phyloP scores from a whole-genome alignment of 352 stramenopile genomes.

The Globisporangium apiculatum region DNA sequence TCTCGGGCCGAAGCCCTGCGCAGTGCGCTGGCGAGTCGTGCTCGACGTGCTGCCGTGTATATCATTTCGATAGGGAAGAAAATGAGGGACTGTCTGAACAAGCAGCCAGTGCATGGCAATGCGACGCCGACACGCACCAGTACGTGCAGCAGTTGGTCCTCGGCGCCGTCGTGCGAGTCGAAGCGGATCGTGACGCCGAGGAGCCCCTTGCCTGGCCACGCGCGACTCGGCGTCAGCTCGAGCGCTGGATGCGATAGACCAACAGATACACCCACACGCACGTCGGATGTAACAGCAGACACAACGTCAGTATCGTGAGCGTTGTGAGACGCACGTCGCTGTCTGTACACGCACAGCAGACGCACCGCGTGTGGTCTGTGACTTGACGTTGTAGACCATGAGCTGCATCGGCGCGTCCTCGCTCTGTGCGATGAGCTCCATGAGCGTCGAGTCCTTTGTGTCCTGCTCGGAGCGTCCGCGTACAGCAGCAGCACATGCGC shows the following conservation, averaged over 20 bases:
- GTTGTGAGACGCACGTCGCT: too few species aligned
- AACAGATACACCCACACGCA: not conserved
- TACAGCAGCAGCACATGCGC: not conserved
- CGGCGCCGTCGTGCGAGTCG: slow-evolving; percentile 93
- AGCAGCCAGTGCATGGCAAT: not conserved
- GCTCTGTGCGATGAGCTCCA: slow-evolving; percentile 88
- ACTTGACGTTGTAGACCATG: slow-evolving; percentile 77
- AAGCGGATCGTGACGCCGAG: slow-evolving; percentile 97
- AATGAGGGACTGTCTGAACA: too few species aligned
- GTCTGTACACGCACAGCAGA: not conserved
- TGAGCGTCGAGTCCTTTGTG: slow-evolving; percentile 82
- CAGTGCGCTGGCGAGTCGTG: slow-evolving; percentile 84
- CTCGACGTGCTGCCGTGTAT: slow-evolving; percentile 59
- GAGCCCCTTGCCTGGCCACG: slow-evolving; percentile 92
- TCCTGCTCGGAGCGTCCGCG: slow-evolving; percentile 27
- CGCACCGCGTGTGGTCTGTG: slow-evolving; percentile 51
- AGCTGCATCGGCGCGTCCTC: slow-evolving; percentile 71
- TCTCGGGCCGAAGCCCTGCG: slow-evolving; percentile 81
- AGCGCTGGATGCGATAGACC: slow-evolving; percentile 27
- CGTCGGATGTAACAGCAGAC: not conserved
- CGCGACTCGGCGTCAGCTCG: slow-evolving; percentile 86
- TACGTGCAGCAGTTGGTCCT: slow-evolving; percentile 94
- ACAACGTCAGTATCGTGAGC: not conserved
- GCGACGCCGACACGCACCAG: slow-evolving; percentile 38
- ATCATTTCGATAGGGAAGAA: not conserved